phyloP scores from a whole-genome alignment of 1,284 basidiomycete genomes.

The Pulveroboletus sp. region DNA sequence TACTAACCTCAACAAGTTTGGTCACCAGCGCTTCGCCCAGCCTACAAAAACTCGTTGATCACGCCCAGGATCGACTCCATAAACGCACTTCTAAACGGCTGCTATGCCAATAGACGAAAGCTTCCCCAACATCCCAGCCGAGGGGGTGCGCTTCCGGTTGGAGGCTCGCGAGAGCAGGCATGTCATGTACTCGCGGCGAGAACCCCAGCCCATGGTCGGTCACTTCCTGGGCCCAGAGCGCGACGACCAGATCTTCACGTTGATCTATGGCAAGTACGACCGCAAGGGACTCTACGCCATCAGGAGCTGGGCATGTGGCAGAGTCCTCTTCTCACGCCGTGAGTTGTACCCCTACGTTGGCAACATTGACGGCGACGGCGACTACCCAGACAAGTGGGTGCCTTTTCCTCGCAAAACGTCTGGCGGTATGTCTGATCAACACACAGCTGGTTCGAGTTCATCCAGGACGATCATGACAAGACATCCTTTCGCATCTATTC shows the following conservation, averaged over 20 bases:
- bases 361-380: neutral
- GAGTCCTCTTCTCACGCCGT: conserved; percentile 1
- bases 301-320: conserved; percentile 8
- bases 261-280: neutral
- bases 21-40: too few relatives aligned
- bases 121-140: neutral
- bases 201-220: neutral
- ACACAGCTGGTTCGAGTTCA: conserved; percentile 5
- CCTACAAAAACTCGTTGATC: too few relatives aligned
- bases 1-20: too few relatives aligned
- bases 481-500: conserved; percentile 3
- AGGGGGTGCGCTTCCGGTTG: conserved; percentile 1
- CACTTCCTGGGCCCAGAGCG: neutral
- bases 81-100: neutral
- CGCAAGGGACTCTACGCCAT: neutral
- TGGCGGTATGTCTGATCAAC: neutral
- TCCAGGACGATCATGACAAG: neutral
- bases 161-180: neutral
- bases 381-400: conserved; percentile 2
- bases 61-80: neutral
- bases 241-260: conserved; percentile 5
- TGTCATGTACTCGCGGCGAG: neutral
- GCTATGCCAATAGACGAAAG: neutral
- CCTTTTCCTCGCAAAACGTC: neutral
- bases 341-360: neutral